These are phyloP conservation scores for Rhodotorula sp. DNA, from an alignment of 1,284 basidiomycete genomes.

Conservation along the genomic window DNA sequence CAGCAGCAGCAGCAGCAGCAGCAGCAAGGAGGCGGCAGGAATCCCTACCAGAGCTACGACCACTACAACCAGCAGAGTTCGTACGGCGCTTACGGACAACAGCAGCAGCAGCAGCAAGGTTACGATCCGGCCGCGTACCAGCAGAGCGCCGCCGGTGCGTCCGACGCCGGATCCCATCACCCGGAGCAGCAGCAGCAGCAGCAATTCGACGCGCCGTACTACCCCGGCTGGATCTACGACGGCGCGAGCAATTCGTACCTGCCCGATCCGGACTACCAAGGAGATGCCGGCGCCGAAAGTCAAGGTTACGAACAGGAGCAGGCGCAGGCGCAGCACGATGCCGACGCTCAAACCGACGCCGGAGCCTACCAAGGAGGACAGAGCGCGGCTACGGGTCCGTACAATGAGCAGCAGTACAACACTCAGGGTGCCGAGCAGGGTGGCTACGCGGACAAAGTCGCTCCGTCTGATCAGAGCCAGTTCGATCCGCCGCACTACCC, in stretches of 20 bases:
- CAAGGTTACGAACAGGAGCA: not conserved
- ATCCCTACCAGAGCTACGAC: conserved; percentile 14
- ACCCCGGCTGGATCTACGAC: conserved; percentile 39
- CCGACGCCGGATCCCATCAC: not conserved
- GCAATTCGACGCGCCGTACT: conserved; percentile 25
- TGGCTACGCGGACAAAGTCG: not conserved
- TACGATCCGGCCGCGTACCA: not conserved
- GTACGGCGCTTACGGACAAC: conserved; percentile 10
- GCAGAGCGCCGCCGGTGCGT: not conserved
- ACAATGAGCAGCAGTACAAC: not conserved
- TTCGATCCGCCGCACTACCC: conserved; percentile 33
- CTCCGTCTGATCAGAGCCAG: too few species aligned
- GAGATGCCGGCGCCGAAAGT: not conserved
- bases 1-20: conserved; percentile 1
- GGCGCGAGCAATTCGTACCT: conserved; percentile 31
- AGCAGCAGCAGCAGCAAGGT: conserved; percentile 10
- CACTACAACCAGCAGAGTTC: conserved; percentile 12
- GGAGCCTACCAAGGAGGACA: not conserved
- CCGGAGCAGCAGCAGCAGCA: not conserved
- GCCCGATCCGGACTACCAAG: conserved; percentile 29
- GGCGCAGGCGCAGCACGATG: not conserved
- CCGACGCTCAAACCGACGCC: not conserved
- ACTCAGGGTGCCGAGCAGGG: not conserved
- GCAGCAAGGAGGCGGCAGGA: too few species aligned
- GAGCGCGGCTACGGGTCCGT: not conserved